Conservation (phyloP, 1,139 yeast genomes). For the Debaryomyces sp. region DNA sequence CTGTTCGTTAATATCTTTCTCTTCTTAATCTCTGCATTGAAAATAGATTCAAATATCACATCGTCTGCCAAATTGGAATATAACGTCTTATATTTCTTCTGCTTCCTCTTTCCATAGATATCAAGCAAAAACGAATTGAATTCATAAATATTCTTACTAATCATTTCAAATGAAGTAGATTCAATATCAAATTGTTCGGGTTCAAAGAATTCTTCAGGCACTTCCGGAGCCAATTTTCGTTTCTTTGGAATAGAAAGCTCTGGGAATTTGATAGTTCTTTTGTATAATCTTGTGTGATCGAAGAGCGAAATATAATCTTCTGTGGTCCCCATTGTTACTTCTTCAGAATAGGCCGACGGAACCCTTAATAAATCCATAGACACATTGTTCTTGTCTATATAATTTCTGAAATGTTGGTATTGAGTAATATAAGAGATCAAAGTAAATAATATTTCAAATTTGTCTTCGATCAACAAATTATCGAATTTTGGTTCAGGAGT, state of each 20-base stretch:
- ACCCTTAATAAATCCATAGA: conserved; percentile 35
- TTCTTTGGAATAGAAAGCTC: conserved; percentile 43
- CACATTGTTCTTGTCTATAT: conserved; percentile 43
- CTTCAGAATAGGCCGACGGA: conserved; percentile 22
- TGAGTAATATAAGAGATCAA: conserved; percentile 42
- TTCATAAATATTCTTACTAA: conserved; percentile 37
- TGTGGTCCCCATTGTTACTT: conserved; percentile 14
- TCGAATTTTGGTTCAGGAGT: conserved; percentile 33
- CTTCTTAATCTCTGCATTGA: conserved; percentile 35
- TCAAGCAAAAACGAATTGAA: conserved; percentile 25
- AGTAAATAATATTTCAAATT: conserved; percentile 48
- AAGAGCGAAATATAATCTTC: conserved; percentile 46
- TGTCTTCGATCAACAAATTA: conserved; percentile 41
- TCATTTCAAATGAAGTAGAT: conserved; percentile 30
- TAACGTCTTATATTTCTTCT: conserved; percentile 22
- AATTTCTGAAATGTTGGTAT: conserved; percentile 42
- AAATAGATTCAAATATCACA: conserved; percentile 26
- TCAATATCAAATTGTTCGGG: conserved; percentile 35
- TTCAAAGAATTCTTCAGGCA: conserved; percentile 32
- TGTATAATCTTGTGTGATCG: conserved; percentile 49
- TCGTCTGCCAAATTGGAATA: conserved; percentile 19
- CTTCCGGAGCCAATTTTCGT: conserved; percentile 36
- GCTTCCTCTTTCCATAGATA: conserved; percentile 18
- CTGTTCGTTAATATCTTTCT: conserved; percentile 45
- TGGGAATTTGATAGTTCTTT: conserved; percentile 35